A percentile compares a stretch with the other conserved stretches of the same genome.
Conservation (phyloP, 2,329 filamentous ascomycete genomes). For the Aspergillus aculeatus region DNA sequence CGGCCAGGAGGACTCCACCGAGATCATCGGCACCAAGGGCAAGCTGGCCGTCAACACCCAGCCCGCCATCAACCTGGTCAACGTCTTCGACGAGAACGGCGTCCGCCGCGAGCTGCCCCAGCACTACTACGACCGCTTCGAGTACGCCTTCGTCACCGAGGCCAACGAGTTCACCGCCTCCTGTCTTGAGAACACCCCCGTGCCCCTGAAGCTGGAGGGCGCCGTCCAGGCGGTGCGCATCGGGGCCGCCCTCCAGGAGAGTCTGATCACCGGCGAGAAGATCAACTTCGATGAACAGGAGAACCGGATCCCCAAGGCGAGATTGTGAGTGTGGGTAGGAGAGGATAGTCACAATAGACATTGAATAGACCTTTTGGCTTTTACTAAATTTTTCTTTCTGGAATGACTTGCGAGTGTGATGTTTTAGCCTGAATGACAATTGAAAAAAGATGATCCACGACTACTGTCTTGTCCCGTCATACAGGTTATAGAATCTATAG, state of each 20-base stretch:
- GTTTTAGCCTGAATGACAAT: not conserved
- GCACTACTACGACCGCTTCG: slow-evolving; percentile 65
- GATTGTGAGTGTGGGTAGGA: not conserved
- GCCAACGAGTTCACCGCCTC: slow-evolving; percentile 56
- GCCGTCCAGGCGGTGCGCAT: not conserved
- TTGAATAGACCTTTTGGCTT: not conserved
- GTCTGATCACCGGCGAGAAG: not conserved
- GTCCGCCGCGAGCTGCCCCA: slow-evolving; percentile 61
- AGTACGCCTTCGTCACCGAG: slow-evolving; percentile 64
- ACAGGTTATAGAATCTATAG: no score
- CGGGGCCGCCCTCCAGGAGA: not conserved
- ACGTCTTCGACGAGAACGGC: slow-evolving; percentile 55
- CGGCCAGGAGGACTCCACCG: slow-evolving; percentile 66
- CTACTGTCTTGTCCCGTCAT: not conserved
- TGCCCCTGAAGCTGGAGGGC: not conserved
- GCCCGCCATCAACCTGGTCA: slow-evolving; percentile 57
- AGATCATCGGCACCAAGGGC: slow-evolving; percentile 66
- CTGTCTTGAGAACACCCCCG: not conserved
- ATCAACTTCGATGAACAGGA: not conserved
- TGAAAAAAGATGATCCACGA: not conserved
- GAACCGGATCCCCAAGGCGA: not conserved
- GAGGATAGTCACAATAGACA: not conserved
- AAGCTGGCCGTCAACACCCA: slow-evolving; percentile 63
- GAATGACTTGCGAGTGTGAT: not conserved
- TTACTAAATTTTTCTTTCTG: not conserved